Conservation (phyloP, 169 alveolate genomes). For the Haemoproteus tartakovskyi region DNA sequence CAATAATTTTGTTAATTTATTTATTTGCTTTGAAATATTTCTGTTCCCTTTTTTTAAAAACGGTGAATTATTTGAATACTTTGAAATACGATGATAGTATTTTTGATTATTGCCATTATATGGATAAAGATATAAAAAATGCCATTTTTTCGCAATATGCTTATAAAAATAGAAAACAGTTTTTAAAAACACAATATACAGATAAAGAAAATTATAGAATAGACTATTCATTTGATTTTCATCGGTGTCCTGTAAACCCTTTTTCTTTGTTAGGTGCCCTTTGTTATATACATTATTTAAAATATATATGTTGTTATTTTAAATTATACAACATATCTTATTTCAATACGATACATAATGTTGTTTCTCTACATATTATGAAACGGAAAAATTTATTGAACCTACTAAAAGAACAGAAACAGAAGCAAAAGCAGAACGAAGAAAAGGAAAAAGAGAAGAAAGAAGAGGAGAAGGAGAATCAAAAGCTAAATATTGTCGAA, state of each 20-base stretch:
- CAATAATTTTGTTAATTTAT: conserved; percentile 22
- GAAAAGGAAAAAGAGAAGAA: background rate
- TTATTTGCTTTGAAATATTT: conserved; percentile 33
- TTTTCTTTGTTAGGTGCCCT: conserved; percentile 46
- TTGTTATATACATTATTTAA: conserved; percentile 13
- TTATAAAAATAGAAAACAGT: too few species aligned
- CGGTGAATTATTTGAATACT: conserved; percentile 24
- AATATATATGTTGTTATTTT: conserved; percentile 4
- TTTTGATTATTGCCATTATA: background rate
- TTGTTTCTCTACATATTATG: conserved; percentile 1
- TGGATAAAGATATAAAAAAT: background rate
- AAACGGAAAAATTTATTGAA: background rate
- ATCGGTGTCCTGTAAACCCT: conserved; percentile 26
- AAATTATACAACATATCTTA: background rate
- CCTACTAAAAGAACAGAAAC: background rate
- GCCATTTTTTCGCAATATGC: too few species aligned
- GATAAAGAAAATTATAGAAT: background rate
- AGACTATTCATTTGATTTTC: conserved; percentile 6
- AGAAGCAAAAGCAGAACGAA: background rate
- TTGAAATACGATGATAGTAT: conserved; percentile 4
- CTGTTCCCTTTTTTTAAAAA: conserved; percentile 34
- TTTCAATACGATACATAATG: conserved; percentile 32
- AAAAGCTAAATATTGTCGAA: background rate
- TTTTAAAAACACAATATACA: too few species aligned
- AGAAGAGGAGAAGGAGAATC: background rate